Evolutionary conservation across 495 filamentous ascomycete species (phyloP).

Genomic region (Tetracladium marchalianum): DNA sequence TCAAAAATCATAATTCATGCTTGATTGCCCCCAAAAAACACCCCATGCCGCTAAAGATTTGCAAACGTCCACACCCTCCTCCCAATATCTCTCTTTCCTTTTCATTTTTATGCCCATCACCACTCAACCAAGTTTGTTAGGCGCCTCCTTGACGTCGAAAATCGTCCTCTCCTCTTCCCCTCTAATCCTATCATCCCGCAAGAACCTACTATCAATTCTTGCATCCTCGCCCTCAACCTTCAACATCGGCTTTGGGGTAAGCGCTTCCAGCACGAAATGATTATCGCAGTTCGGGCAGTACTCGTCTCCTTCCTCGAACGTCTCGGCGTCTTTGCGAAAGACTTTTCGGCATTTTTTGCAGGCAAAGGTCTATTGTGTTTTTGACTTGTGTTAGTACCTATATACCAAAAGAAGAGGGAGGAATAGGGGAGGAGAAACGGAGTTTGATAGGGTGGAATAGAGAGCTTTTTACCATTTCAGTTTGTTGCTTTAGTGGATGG

Average conservation of each 20-base stretch:
- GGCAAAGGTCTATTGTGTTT: constrained; percentile 44
- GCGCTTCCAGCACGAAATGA: constrained; percentile 86
- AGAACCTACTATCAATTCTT: constrained; percentile 75
- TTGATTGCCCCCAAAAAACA: not conserved
- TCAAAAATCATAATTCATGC: not conserved
- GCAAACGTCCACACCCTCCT: constrained; percentile 5
- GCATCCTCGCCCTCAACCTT: constrained; percentile 86
- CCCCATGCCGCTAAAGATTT: constrained; percentile 17
- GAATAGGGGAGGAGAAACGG: not conserved
- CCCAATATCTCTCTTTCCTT: not conserved
- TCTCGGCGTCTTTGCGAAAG: constrained; percentile 83
- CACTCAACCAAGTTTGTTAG: constrained; percentile 63
- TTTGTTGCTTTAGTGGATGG: constrained; percentile 63
- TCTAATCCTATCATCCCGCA: constrained; percentile 82
- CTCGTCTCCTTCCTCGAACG: constrained; percentile 96
- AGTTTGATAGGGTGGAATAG: not conserved
- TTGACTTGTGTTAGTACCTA: constrained; percentile 27
- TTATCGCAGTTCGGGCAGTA: constrained; percentile 99
- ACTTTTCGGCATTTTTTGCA: constrained; percentile 99
- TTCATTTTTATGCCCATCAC: not conserved
- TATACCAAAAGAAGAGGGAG: too few species aligned
- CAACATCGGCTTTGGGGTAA: constrained; percentile 68
- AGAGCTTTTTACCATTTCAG: constrained; percentile 60
- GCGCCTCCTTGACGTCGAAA: constrained; percentile 61
- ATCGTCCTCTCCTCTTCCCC: constrained; percentile 50